Percentiles rank a stretch among this genome's conserved stretches.
Conservation (phyloP, 176 grass and related monocot genomes). For the Eleusine coracana region DNA sequence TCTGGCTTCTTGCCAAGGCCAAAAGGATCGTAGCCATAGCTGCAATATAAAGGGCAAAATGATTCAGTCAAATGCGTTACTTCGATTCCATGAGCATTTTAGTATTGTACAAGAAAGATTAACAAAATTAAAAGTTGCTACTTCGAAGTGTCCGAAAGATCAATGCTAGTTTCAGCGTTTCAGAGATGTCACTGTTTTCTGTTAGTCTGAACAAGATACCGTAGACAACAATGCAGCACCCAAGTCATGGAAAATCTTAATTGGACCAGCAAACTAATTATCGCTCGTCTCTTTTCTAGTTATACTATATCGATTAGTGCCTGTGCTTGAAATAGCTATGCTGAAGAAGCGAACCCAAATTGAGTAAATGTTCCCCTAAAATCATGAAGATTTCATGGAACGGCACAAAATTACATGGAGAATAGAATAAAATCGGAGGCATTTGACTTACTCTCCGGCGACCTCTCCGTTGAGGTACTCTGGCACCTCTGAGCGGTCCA, state of each 20-base stretch:
- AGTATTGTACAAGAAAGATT: not conserved
- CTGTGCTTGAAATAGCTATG: not conserved
- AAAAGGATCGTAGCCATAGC: slow-evolving; percentile 97
- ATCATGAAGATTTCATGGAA: not conserved
- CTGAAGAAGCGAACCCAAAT: not conserved
- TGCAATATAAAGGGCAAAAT: slow-evolving; percentile 42
- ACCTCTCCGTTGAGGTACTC: slow-evolving; percentile 96
- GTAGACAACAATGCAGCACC: not conserved
- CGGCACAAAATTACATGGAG: not conserved
- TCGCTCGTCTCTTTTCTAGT: not conserved
- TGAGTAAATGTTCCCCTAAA: not conserved
- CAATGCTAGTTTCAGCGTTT: not conserved
- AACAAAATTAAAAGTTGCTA: not conserved
- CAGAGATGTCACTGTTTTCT: not conserved
- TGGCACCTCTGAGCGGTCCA: slow-evolving; percentile 85
- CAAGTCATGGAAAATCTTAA: not conserved
- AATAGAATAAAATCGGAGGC: not conserved
- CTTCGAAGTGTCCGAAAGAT: not conserved
- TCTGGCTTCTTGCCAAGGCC: slow-evolving; percentile 97
- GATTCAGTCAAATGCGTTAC: slow-evolving; percentile 14
- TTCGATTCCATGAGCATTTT: not conserved
- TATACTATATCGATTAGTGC: not conserved
- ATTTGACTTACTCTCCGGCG: slow-evolving; percentile 85
- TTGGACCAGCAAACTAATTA: not conserved
- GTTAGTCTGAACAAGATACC: not conserved